Evolutionary conservation across 1,139 yeast species (phyloP), one percentile per base, ranked within the genome.

Genomic region (Zhuliangozyma parablackwelliae): DNA sequence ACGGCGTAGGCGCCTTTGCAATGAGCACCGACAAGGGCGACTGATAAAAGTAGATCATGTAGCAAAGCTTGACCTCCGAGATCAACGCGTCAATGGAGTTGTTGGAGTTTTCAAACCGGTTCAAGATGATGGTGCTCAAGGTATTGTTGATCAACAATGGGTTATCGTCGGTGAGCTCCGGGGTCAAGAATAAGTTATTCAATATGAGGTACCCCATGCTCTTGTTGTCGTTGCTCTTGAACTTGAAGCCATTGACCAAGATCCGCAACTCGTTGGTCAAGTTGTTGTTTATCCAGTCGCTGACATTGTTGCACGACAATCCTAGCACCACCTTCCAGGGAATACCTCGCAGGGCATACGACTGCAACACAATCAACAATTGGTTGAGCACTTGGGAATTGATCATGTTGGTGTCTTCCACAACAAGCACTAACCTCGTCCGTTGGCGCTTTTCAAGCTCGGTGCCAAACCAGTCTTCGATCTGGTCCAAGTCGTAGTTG

Each of bases 11-110:
- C 25, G 40, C 27, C 9, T 42, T 39, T 2, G 37, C 50, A 9
- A 53, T 41, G 16, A 72, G 63, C 1, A 75, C 57, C 0, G 84
- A 68, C 37, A 81, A 69, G 1, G 92, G 88, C 59, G 80, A 82
- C 41, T 77, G 80, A 51, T 75, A 84, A 54, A 78, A 85, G 50
- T 82, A 83, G 5, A 81, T 71, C 87, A 86, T 81, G 48, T 80
- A 69, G 23, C 81, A 63, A 42, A 83, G 66, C 47, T 80, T 81
- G 45, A 86, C 60, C 32, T 75, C 72, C 11, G 76, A 58, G 7
- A 74, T 60, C 35, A 75, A 61, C 11, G 75, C 67, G 47, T 82
- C 84, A 32, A 80, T 69, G 21, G 75, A 69, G 42, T 68, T 69
- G 43, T 68, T 69, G 25, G 71, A 70, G 59, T 61, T 59, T 35